Conservation (phyloP, 352 stramenopile species). For the Globisporangium barbulae region DNA sequence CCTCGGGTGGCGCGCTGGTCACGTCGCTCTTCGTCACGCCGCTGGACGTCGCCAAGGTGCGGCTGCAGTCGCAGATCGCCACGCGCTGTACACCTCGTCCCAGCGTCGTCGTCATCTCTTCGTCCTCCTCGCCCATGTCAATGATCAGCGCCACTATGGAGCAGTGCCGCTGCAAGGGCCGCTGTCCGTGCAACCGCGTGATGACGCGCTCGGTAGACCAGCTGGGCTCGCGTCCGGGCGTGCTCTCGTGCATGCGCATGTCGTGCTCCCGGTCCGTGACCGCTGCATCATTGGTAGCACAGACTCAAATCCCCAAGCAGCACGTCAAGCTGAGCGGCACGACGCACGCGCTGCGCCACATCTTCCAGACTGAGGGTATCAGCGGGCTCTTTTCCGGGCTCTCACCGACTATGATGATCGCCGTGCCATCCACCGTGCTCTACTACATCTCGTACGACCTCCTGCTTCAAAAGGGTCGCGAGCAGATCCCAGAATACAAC, state of each 20-base stretch:
- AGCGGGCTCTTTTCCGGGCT: constrained; percentile 86
- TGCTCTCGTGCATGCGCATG: constrained; percentile 41
- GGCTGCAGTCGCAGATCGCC: constrained; percentile 70
- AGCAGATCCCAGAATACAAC: constrained; percentile 31
- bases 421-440: constrained; percentile 91
- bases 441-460: constrained; percentile 96
- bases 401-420: constrained; percentile 90
- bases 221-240: constrained; percentile 21
- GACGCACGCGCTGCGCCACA: constrained; percentile 65
- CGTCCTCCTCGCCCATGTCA: constrained; percentile 1
- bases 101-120: neutral
- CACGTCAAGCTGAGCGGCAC: constrained; percentile 44
- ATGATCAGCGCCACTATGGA: constrained; percentile 23
- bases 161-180: constrained; percentile 45
- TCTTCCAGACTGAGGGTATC: constrained; percentile 79
- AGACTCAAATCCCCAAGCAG: constrained; percentile 11
- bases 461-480: constrained; percentile 49
- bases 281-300: neutral
- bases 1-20: constrained; percentile 61
- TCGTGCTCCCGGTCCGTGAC: constrained; percentile 22
- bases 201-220: constrained; percentile 50
- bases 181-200: constrained; percentile 50
- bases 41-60: constrained; percentile 81
- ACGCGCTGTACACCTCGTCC: neutral
- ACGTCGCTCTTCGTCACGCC: constrained; percentile 85